phyloP scores from a whole-genome alignment of 2,329 filamentous ascomycete genomes.

The Rhynchosporium agropyri region DNA sequence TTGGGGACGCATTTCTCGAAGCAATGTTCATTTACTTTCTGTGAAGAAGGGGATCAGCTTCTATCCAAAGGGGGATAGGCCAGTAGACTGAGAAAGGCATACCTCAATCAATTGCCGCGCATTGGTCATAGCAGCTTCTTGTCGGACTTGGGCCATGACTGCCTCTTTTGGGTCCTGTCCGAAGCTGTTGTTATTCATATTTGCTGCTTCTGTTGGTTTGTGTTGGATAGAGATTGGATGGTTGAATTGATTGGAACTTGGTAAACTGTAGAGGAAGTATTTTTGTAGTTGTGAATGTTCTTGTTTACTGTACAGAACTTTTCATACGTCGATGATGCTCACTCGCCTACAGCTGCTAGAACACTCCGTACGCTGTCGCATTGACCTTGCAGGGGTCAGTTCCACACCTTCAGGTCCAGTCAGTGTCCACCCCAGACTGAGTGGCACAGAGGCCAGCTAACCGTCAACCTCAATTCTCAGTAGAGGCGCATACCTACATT shows the following conservation, averaged over 20 bases:
- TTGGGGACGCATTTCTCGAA: slow-evolving; percentile 77
- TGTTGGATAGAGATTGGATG: neutral
- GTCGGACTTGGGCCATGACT: slow-evolving; percentile 57
- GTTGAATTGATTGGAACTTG: neutral
- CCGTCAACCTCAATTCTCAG: slow-evolving; percentile 14
- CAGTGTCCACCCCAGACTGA: slow-evolving; percentile 18
- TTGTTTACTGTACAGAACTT: slow-evolving; percentile 1
- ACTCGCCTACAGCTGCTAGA: slow-evolving; percentile 18
- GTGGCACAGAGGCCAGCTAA: slow-evolving; percentile 34
- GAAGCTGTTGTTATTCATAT: slow-evolving; percentile 38
- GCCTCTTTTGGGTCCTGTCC: slow-evolving; percentile 39
- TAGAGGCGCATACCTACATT: slow-evolving; percentile 6
- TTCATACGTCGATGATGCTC: slow-evolving; percentile 26
- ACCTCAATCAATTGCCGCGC: slow-evolving; percentile 72
- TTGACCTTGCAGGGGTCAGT: slow-evolving; percentile 18
- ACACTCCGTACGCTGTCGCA: neutral
- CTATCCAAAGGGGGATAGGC: no score
- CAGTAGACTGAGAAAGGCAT: slow-evolving; percentile 35
- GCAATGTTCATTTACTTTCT: slow-evolving; percentile 83
- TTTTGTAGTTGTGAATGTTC: neutral
- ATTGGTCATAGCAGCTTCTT: slow-evolving; percentile 66
- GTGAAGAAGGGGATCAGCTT: slow-evolving; percentile 31
- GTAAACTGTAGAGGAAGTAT: neutral
- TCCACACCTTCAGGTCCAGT: neutral
- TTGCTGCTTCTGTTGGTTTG: slow-evolving; percentile 2